Conservation (phyloP, 2,329 filamentous ascomycete species). For the Fusarium succisae region DNA sequence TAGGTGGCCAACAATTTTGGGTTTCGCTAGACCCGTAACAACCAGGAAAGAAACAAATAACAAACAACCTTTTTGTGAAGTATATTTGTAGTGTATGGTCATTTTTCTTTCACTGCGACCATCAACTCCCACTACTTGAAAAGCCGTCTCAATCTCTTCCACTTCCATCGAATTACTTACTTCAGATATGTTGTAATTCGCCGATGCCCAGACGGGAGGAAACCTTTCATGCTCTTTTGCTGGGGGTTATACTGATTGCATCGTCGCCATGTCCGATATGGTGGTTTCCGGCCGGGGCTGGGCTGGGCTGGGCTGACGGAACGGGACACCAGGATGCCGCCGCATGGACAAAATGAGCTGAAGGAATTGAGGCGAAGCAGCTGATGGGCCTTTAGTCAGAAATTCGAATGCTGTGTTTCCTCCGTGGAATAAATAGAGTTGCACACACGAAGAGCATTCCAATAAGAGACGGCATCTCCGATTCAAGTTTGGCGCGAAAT, state of each 20-base stretch:
- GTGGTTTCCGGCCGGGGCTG: slow-evolving; percentile 16
- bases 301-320: slow-evolving; percentile 4
- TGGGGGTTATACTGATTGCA: slow-evolving; percentile 16
- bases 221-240: slow-evolving; percentile 4
- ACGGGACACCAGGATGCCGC: slow-evolving; percentile 7
- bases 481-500: slow-evolving; percentile 23
- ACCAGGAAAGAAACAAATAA: slow-evolving; percentile 15
- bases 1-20: slow-evolving; percentile 20
- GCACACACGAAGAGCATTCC: slow-evolving; percentile 23
- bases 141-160: slow-evolving; percentile 6
- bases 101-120: slow-evolving; percentile 11
- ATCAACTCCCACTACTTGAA: not conserved
- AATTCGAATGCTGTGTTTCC: not conserved
- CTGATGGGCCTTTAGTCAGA: slow-evolving; percentile 16
- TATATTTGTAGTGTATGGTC: slow-evolving; percentile 10
- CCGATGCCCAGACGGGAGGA: not conserved
- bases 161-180: not conserved
- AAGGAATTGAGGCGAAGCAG: slow-evolving; percentile 22
- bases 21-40: slow-evolving; percentile 21
- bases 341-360: slow-evolving; percentile 29
- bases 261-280: slow-evolving; percentile 27
- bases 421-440: slow-evolving; percentile 14
- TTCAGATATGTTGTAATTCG: not conserved
- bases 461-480: slow-evolving; percentile 28
- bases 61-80: not conserved